Conservation (phyloP, 306 rosid genomes). For the Oxytropis ochrocephala region DNA sequence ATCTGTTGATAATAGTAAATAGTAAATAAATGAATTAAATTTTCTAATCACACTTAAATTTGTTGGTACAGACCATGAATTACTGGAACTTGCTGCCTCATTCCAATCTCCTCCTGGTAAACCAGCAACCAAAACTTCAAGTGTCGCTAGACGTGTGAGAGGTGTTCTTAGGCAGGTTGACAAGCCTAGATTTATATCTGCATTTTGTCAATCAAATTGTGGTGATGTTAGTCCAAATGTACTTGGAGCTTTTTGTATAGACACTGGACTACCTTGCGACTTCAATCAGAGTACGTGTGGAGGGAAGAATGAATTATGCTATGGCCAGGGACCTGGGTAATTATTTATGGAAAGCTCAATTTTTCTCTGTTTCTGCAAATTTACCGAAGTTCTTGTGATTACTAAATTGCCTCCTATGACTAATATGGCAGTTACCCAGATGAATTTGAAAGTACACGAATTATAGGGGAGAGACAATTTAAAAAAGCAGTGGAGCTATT, state of each 20-base stretch:
- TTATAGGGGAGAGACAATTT: conserved; percentile 80
- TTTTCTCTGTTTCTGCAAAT: conserved; percentile 19
- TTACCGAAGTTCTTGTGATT: not conserved
- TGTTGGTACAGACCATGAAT: conserved; percentile 58
- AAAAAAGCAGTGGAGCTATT: conserved; percentile 81
- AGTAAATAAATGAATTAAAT: not conserved
- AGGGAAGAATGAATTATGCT: conserved; percentile 91
- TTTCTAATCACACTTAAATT: conserved; percentile 10
- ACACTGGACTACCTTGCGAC: conserved; percentile 88
- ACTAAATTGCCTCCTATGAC: conserved; percentile 21
- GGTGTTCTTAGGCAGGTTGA: conserved; percentile 59
- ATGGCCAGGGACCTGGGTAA: conserved; percentile 98
- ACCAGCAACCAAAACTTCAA: conserved; percentile 54
- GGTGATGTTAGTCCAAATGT: conserved; percentile 99
- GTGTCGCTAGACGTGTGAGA: too few relatives aligned
- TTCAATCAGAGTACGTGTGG: conserved; percentile 97
- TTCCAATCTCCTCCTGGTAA: conserved; percentile 74
- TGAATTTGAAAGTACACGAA: conserved; percentile 94
- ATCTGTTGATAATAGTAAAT: not conserved
- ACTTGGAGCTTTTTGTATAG: conserved; percentile 80
- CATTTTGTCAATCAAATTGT: conserved; percentile 95
- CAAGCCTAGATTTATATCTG: conserved; percentile 79
- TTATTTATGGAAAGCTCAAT: conserved; percentile 13
- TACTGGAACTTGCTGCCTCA: conserved; percentile 85
- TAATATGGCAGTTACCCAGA: conserved; percentile 75